Evolutionary conservation across 179 eudicot genomes (phyloP).

Genomic region (Gypsophila paniculata): DNA sequence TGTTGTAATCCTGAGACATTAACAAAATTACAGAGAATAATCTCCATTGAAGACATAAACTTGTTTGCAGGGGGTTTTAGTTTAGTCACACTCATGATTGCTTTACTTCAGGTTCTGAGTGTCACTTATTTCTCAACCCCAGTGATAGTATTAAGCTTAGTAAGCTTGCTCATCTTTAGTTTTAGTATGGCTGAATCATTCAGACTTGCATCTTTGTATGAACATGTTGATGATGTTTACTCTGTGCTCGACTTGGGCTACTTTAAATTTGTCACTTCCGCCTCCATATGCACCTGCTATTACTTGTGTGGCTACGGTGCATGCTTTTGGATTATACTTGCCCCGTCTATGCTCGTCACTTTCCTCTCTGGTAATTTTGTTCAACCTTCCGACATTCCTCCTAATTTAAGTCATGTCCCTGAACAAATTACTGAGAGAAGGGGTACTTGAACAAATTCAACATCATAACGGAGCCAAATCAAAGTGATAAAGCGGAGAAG

Average conservation of each 20-base stretch:
- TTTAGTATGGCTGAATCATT: neutral
- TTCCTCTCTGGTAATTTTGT: neutral
- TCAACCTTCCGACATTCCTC: neutral
- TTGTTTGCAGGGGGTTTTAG: neutral
- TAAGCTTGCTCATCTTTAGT: neutral
- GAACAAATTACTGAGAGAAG: neutral
- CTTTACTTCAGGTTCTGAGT: neutral
- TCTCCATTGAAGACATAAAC: neutral
- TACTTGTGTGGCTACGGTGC: neutral
- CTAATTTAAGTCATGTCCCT: neutral
- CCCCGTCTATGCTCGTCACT: neutral
- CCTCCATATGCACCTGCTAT: constrained; percentile 10
- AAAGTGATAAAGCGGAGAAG: no score
- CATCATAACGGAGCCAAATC: no score
- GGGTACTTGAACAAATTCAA: no score
- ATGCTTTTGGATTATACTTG: neutral
- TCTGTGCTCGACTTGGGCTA: neutral
- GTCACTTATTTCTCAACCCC: no score
- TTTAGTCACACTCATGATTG: neutral
- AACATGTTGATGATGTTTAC: neutral
- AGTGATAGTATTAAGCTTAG: neutral
- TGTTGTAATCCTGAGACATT: no score
- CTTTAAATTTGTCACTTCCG: constrained; percentile 3
- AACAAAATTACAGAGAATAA: no score
- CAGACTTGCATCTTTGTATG: neutral